Evolutionary conservation across 2,329 filamentous ascomycete genomes (phyloP).

Genomic region (Pestalotiopsis fici): DNA sequence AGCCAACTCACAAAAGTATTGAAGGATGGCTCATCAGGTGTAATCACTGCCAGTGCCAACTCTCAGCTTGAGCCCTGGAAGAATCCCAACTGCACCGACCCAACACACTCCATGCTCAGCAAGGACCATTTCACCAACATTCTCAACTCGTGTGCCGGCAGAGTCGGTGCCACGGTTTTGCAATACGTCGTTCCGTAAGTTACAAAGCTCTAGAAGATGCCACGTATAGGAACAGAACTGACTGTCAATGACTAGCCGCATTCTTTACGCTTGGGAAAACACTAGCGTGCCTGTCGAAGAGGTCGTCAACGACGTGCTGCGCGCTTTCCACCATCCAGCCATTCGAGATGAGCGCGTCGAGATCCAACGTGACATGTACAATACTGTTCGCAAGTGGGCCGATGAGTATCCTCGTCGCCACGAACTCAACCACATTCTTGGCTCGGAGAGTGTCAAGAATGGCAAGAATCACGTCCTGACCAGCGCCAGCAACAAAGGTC

Average conservation of each 20-base stretch:
- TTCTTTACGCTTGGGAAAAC: conserved; percentile 94
- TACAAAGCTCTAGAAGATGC: not conserved
- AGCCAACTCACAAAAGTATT: conserved; percentile 80
- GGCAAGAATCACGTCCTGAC: conserved; percentile 75
- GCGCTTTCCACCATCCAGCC: conserved; percentile 89
- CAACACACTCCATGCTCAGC: conserved; percentile 80
- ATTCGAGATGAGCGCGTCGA: conserved; percentile 74
- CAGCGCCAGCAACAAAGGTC: conserved; percentile 38
- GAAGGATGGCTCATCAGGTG: conserved; percentile 79
- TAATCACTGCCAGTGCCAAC: conserved; percentile 68
- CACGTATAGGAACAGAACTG: conserved; percentile 13
- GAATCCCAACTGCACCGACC: conserved; percentile 72
- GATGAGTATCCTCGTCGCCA: conserved; percentile 67
- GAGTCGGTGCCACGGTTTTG: conserved; percentile 73
- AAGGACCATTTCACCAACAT: conserved; percentile 85
- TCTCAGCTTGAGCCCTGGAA: conserved; percentile 82
- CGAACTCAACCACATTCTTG: conserved; percentile 73
- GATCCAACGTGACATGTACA: conserved; percentile 87
- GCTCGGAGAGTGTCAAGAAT: conserved; percentile 77
- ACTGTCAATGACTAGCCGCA: conserved; percentile 52
- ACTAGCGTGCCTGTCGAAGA: conserved; percentile 79
- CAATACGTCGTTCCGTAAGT: conserved; percentile 82
- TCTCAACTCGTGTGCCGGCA: conserved; percentile 75
- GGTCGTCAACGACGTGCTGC: conserved; percentile 78
- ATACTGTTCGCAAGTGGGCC: conserved; percentile 80